Evolutionary conservation across 163 green algal genomes (phyloP).

Genomic region (Picocystis sp.): DNA sequence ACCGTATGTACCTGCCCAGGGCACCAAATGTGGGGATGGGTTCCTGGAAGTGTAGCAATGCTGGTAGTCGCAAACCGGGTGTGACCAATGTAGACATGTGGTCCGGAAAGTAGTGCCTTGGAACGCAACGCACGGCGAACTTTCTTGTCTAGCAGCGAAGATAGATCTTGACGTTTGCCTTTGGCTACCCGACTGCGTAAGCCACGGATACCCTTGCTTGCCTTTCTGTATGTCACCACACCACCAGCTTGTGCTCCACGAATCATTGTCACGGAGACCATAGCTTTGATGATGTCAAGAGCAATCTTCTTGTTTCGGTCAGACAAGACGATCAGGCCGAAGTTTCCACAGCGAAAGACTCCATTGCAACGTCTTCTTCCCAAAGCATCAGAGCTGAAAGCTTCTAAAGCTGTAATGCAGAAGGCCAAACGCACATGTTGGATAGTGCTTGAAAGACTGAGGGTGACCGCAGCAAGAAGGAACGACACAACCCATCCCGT

Average conservation of each 20-base stretch:
- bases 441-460: background rate
- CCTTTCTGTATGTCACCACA: conserved; percentile 17
- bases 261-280: conserved; percentile 25
- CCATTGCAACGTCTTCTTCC: background rate
- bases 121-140: background rate
- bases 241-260: conserved; percentile 25
- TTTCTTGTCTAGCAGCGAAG: conserved; percentile 9
- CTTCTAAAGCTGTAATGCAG: conserved; percentile 5
- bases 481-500: background rate
- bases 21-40: conserved; percentile 25
- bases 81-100: conserved; percentile 13
- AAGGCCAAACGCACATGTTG: background rate
- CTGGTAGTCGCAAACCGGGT: conserved; percentile 26
- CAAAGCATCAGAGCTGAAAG: conserved; percentile 4
- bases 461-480: background rate
- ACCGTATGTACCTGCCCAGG: conserved; percentile 2
- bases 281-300: conserved; percentile 19
- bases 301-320: conserved; percentile 3
- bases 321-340: conserved; percentile 16
- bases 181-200: conserved; percentile 19
- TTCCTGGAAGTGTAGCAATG: conserved; percentile 18
- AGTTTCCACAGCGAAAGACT: conserved; percentile 19
- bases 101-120: background rate
- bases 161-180: conserved; percentile 18
- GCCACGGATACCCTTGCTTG: conserved; percentile 5